These are phyloP conservation scores for Lentinula sp. DNA, from an alignment of 768 basidiomycete species.

Conservation along the genomic window DNA sequence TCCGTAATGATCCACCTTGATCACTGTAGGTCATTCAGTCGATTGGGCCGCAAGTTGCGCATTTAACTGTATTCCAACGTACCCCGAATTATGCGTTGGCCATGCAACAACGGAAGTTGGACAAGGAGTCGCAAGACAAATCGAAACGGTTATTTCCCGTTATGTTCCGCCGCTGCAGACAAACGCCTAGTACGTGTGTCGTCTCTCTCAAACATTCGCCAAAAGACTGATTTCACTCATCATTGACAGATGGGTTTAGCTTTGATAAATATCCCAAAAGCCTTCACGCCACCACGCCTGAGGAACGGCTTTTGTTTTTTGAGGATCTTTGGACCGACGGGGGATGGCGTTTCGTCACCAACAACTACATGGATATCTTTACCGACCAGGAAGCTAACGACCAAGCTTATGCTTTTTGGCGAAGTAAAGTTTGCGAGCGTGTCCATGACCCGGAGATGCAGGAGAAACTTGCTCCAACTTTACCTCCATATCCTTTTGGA, in stretches of 20 bases:
- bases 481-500: conserved; percentile 19
- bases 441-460: conserved; percentile 14
- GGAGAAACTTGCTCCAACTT: conserved; percentile 18
- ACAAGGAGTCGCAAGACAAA: conserved; percentile 7
- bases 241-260: conserved; percentile 9
- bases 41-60: conserved; percentile 12
- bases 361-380: conserved; percentile 12
- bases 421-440: conserved; percentile 15
- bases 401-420: conserved; percentile 19
- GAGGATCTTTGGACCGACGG: conserved; percentile 17
- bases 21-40: conserved; percentile 11
- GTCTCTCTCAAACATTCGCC: not conserved
- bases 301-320: conserved; percentile 16
- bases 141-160: conserved; percentile 15
- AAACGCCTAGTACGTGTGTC: conserved; percentile 10
- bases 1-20: not conserved
- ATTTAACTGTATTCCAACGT: conserved; percentile 23
- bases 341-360: conserved; percentile 16
- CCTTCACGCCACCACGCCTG: conserved; percentile 11
- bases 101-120: conserved; percentile 14
- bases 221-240: not conserved
- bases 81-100: conserved; percentile 19
- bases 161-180: conserved; percentile 13
- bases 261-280: conserved; percentile 10
- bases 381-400: conserved; percentile 14